Evolutionary conservation across 1,284 basidiomycete species (phyloP).

Genomic region (Earliella scabrosa): DNA sequence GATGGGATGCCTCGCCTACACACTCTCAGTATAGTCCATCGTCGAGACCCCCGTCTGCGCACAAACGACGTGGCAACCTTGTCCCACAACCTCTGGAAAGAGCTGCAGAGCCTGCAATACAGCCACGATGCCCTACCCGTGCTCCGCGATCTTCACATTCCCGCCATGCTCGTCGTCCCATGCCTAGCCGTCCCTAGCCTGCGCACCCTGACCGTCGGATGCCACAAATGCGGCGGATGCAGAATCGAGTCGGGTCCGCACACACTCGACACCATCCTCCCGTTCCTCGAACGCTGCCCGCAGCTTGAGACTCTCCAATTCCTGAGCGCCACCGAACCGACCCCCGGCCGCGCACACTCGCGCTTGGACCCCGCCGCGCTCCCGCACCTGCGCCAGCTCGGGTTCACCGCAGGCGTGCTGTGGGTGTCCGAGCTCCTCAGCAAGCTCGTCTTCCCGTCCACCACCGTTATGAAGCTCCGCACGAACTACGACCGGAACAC

Average conservation of each 20-base stretch:
- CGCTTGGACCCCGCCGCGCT: background rate
- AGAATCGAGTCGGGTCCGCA: background rate
- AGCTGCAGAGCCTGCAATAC: background rate
- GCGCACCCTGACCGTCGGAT: background rate
- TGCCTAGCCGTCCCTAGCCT: background rate
- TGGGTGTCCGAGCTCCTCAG: conserved; percentile 5
- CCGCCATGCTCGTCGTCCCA: background rate
- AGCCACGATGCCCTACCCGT: background rate
- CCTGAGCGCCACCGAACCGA: background rate
- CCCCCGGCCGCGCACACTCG: background rate
- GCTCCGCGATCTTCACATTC: background rate
- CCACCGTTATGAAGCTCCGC: background rate
- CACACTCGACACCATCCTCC: conserved; percentile 2
- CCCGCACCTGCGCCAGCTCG: background rate
- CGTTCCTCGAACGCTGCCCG: background rate
- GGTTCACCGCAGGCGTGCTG: background rate
- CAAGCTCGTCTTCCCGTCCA: background rate
- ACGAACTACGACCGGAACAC: background rate
- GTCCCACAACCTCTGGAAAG: background rate
- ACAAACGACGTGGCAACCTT: too few relatives aligned
- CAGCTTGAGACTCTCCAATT: background rate
- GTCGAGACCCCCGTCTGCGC: background rate
- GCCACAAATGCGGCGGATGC: background rate
- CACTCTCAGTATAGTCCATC: background rate
- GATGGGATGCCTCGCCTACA: conserved; percentile 2